phyloP scores from a whole-genome alignment of 2,329 filamentous ascomycete species.

The Fusarium tupiense region DNA sequence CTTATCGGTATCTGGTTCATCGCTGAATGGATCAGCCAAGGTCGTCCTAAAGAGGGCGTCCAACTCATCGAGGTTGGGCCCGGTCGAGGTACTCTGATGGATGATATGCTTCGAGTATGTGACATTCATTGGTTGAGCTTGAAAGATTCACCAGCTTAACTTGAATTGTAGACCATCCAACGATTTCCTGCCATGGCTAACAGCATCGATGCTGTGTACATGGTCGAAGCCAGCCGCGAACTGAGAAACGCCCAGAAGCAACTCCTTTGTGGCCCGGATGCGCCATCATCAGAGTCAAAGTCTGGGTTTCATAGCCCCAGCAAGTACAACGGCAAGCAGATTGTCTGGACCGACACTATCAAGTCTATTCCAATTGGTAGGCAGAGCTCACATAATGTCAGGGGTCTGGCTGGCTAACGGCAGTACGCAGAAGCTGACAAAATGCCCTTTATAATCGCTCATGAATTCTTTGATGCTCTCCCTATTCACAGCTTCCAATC shows the following conservation, averaged over 20 bases:
- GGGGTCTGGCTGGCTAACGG: slow-evolving; percentile 11
- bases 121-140: neutral
- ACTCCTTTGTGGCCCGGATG: slow-evolving; percentile 79
- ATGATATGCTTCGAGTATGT: slow-evolving; percentile 88
- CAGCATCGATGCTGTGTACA: slow-evolving; percentile 86
- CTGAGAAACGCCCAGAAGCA: slow-evolving; percentile 81
- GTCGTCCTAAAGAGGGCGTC: slow-evolving; percentile 75
- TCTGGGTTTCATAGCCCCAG: slow-evolving; percentile 78
- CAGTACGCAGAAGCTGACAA: slow-evolving; percentile 65
- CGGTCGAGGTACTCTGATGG: slow-evolving; percentile 94
- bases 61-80: slow-evolving; percentile 95
- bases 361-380: slow-evolving; percentile 79
- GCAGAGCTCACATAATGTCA: slow-evolving; percentile 18
- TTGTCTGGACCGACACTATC: slow-evolving; percentile 92
- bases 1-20: slow-evolving; percentile 94
- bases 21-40: slow-evolving; percentile 95
- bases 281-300: slow-evolving; percentile 74
- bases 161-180: slow-evolving; percentile 73
- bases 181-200: slow-evolving; percentile 82
- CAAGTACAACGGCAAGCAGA: slow-evolving; percentile 78
- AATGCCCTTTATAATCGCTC: slow-evolving; percentile 92
- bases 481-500: slow-evolving; percentile 96
- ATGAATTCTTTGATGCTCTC: slow-evolving; percentile 98
- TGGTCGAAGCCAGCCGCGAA: slow-evolving; percentile 91
- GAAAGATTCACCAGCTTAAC: neutral